A percentile compares a stretch with the other conserved stretches of the same genome.
Conservation (phyloP, 2,329 filamentous ascomycete species). For the Aschersonia sp. region DNA sequence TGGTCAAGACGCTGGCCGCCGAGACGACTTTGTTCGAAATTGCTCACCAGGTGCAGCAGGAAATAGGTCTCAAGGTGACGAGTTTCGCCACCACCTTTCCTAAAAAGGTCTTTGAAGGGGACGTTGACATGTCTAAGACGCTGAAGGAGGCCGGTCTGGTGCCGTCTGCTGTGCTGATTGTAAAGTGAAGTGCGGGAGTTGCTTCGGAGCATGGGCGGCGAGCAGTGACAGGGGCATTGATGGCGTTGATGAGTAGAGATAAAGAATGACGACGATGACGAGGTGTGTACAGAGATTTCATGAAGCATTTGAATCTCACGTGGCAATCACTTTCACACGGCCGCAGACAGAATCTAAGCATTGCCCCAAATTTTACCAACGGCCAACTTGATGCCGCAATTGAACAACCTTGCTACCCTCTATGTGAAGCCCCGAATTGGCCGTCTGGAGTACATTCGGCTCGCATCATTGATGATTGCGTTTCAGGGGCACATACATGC, state of each 20-base stretch:
- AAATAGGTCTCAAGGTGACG: slow-evolving; percentile 55
- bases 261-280: no score
- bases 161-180: slow-evolving; percentile 79
- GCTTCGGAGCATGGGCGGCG: background rate
- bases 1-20: slow-evolving; percentile 78
- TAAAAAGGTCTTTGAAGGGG: slow-evolving; percentile 58
- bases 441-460: slow-evolving; percentile 20
- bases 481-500: slow-evolving; percentile 22
- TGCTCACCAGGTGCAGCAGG: slow-evolving; percentile 57
- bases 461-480: slow-evolving; percentile 30
- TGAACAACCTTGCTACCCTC: no score
- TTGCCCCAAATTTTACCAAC: no score
- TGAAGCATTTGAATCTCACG: background rate
- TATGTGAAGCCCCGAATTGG: no score
- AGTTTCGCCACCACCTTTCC: slow-evolving; percentile 83
- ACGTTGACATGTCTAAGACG: slow-evolving; percentile 71
- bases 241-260: background rate
- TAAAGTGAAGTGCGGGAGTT: slow-evolving; percentile 30
- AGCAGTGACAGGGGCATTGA: background rate
- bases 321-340: no score
- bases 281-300: no score
- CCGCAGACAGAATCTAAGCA: no score
- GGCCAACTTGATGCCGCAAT: no score
- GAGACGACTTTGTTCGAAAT: slow-evolving; percentile 92
- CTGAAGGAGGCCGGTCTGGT: slow-evolving; percentile 84